A percentile compares a stretch with the other conserved stretches of the same genome.
Evolutionary conservation across 177 flowering plant genomes (phyloP).

Genomic region (Vitis hybrid): DNA sequence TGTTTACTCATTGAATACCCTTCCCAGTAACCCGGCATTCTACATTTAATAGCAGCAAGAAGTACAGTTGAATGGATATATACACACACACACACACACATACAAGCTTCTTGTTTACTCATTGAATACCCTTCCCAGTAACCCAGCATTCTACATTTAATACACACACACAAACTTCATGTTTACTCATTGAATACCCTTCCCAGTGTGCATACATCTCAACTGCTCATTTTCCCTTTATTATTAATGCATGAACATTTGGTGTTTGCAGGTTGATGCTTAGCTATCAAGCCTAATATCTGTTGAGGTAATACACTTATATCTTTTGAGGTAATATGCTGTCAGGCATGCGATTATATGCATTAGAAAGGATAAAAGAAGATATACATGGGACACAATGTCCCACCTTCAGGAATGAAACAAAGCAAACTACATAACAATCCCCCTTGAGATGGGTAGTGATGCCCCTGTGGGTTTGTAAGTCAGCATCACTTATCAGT

Average conservation of each 20-base stretch:
- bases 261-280: conserved; percentile 18
- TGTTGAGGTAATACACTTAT: conserved; percentile 16
- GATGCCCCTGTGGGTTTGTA: no score
- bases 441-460: no score
- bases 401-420: no score
- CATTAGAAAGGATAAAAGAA: no score
- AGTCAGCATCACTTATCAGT: no score
- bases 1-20: not conserved
- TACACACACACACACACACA: no score
- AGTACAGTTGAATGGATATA: no score
- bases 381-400: no score
- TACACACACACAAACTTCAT: not conserved
- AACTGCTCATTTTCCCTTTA: not conserved
- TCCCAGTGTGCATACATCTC: not conserved
- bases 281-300: not conserved
- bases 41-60: no score
- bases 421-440: no score
- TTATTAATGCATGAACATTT: not conserved
- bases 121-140: not conserved
- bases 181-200: not conserved
- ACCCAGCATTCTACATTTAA: not conserved
- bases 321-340: not conserved
- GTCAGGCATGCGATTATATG: no score
- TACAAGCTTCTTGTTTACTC: no score
- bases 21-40: not conserved